Base-by-base conservation (phyloP, 176 grass and related monocot genomes). In the Avena sativa region DNA sequence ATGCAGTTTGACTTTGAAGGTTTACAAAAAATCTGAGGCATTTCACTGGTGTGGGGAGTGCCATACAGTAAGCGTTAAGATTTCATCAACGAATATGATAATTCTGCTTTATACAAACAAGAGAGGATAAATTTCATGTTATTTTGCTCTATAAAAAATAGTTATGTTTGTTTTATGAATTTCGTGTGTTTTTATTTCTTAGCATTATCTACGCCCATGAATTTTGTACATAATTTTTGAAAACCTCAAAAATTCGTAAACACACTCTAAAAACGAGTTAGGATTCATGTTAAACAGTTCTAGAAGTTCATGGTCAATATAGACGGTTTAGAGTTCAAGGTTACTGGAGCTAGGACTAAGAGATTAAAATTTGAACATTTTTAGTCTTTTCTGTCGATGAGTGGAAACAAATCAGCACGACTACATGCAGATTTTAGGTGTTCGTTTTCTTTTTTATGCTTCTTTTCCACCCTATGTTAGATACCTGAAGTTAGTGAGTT, bases 371-470 rank as follows among this genome's bases (percentile, higher is more conserved):
- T 23, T 14, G 25, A 7, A 43, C 40, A 43, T 43, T 25, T 25
- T 13, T 72, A 25, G 32, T 25, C 20, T 13, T 25, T 73, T 12
- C 73, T 63, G 48, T 63, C 50, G 25, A 11, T 87, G 46, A 79
- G 43, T 57, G 66, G 20, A 55, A 40, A 47, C 60, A 32, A 73
- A 47, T 2, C 16, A 61, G 15, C 17, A 12, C 32, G 62, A 43
- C 50, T 26, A 83, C 19, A 26, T 12, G 30, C 66, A 82, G 2
- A 71, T 87, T 74, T 74, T 61, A 72, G 44, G 43, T 15, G 17
- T 56, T 73, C 38, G 17, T 38, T 43, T 16, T 15, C 82, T n/a
- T 49, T 48, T 83, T 69, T 8, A 9, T 48, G n/a, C 40, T 46
- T 46, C 23, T 46, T 30, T 32, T 15, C 0, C 15, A 19, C 9